Evolutionary conservation across 1,284 basidiomycete species (phyloP), one percentile per base, ranked within the genome.

Genomic region (Boletus mariae): DNA sequence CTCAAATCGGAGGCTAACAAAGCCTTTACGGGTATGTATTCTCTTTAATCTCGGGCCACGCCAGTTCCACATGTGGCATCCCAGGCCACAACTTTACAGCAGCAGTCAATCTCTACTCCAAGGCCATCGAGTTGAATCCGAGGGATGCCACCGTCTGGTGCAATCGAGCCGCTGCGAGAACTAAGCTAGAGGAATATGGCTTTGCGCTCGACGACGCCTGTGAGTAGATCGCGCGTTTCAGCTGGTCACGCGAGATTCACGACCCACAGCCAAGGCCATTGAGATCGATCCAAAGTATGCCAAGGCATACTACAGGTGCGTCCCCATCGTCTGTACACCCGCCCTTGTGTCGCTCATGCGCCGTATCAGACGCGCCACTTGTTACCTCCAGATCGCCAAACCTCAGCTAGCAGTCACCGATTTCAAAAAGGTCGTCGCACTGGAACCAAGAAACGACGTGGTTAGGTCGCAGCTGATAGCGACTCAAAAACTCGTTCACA

Each of bases 401-500:
- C 90, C 90, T 43, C 90, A 91, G 59, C 73, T 84, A 45, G 94
- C 95, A 4, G 80, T 97, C 15, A 73, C 80, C 20, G 94, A 98
- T 72, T 90, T 97, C 71, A 92, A 87, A 72, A 91, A 86, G 70
- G 86, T 96, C 8, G 72, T 97, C 26, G 69, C 78, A n/a, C 73
- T 98, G 4, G 97, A 99, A 65, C 95, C 96, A 0, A 79, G 82
- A 38, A 99, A 99, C 70, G 83, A 84, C 29, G 74, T 83, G 5
- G 90, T 96, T 13, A 82, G 86, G 57, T 75, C 82, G 38, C 94
- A 98, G 71, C 75, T 98, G 57, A 82, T 87, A 29, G 85, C 90
- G 29, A 98, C 96, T 1, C 86, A 92, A 69, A 99, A 98, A 74
- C 80, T 98, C 46, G 78, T 94, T 51, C 80, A 91, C 37, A 86